These are phyloP conservation scores for Oryza officinalis DNA, from an alignment of 176 grass and related monocot species.

Conservation along the genomic window DNA sequence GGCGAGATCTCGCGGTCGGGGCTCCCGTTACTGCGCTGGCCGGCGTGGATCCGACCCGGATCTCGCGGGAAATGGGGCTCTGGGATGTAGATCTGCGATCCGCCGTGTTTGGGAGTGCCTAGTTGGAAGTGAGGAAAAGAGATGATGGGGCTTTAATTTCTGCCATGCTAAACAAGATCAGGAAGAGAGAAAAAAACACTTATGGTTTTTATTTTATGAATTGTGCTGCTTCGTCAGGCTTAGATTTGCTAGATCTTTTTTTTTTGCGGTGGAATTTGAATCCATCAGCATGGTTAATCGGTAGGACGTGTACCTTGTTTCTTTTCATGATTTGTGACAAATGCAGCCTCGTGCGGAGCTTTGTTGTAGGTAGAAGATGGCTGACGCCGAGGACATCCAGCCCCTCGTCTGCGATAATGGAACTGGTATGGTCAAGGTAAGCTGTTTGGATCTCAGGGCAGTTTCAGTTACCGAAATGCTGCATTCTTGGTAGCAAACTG, in stretches of 20 bases:
- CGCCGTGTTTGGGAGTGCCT: too few species aligned
- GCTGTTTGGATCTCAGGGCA: neutral
- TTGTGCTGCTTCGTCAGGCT: neutral
- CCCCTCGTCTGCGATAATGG: slow-evolving; percentile 85
- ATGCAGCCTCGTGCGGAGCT: slow-evolving; percentile 27
- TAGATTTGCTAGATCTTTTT: neutral
- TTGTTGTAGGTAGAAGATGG: slow-evolving; percentile 57
- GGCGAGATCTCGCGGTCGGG: slow-evolving; percentile 29
- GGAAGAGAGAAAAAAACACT: neutral
- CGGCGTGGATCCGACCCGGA: slow-evolving; percentile 39
- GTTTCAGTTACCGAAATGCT: neutral
- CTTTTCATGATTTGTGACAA: slow-evolving; percentile 13
- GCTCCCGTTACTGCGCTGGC: neutral
- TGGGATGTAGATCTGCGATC: slow-evolving; percentile 37
- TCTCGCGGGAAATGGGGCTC: neutral
- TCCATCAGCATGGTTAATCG: neutral
- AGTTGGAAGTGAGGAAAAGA: neutral
- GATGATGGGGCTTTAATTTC: neutral
- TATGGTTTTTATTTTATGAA: neutral
- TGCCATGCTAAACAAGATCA: neutral
- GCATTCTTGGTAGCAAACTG: neutral
- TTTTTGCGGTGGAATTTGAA: neutral
- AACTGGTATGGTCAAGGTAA: slow-evolving; percentile 83
- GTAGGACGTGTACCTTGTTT: neutral
- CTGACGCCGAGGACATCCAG: slow-evolving; percentile 72